phyloP scores from a whole-genome alignment of 2,329 filamentous ascomycete genomes.

The Leptographium procerum region DNA sequence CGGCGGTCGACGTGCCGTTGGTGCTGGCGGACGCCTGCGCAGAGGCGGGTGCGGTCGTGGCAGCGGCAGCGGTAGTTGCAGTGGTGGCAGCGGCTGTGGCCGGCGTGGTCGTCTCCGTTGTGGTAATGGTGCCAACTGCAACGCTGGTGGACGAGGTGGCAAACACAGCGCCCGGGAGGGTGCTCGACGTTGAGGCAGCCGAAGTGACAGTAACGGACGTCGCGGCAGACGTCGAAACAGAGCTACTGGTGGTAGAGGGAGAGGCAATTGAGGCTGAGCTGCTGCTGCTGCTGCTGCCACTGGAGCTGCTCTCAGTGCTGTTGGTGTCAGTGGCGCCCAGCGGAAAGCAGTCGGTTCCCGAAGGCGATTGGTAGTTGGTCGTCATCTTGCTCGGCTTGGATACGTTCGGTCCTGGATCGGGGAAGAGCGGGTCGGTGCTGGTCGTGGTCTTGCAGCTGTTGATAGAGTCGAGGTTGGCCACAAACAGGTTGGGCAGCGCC shows the following conservation, averaged over 20 bases:
- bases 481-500: slow-evolving; percentile 43
- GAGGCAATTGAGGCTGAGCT: slow-evolving; percentile 1
- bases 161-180: slow-evolving; percentile 4
- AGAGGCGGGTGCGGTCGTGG: slow-evolving; percentile 5
- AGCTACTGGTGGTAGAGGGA: not conserved
- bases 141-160: not conserved
- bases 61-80: slow-evolving; percentile 5
- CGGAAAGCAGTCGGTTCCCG: slow-evolving; percentile 13
- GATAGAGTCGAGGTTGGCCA: slow-evolving; percentile 37
- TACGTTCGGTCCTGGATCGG: slow-evolving; percentile 16
- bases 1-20: slow-evolving; percentile 17
- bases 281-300: slow-evolving; percentile 5
- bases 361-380: slow-evolving; percentile 9
- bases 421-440: slow-evolving; percentile 15
- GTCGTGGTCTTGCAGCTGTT: slow-evolving; percentile 13
- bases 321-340: not conserved
- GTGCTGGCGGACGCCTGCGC: slow-evolving; percentile 7
- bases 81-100: not conserved
- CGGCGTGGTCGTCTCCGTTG: slow-evolving; percentile 4
- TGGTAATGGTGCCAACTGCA: slow-evolving; percentile 4
- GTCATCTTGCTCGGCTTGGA: slow-evolving; percentile 13
- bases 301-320: not conserved
- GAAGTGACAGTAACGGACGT: not conserved
- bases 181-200: not conserved
- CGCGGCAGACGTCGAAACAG: not conserved